Evolutionary conservation across 1,284 basidiomycete genomes (phyloP), one percentile per base, ranked within the genome.

Genomic region (Phylloboletellus chloephorus): DNA sequence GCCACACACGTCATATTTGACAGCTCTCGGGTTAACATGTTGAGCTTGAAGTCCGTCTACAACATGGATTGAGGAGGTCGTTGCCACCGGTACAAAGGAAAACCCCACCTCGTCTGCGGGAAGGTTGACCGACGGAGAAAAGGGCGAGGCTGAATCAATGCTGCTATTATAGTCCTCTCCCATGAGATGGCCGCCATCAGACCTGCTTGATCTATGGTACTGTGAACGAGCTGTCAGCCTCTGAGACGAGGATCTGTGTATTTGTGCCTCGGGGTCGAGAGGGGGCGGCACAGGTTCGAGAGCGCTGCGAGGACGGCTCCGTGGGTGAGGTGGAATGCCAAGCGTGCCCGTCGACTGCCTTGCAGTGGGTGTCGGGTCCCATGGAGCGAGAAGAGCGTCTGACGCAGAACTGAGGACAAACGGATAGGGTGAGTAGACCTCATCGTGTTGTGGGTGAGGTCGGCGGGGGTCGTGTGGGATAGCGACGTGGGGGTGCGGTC

Each of bases 1-100:
- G 32, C 38, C 38, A 74, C 74, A 49, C 58, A 85, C 80, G 72
- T 74, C 49, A 75, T 56, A 45, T 69, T 66, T 11, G 74, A 74
- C 11, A 82, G 57, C 42, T 76, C 73, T 38, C 69, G 69, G 0
- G 71, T 69, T 32, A 78, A 48, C 22, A 50, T 8, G 37, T 62
- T 58, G 25, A 69, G 57, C 37, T 47, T 38, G 39, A 58, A 52
- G 29, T 65, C 59, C 39, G 37, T 33, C 63, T 65, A 49, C 36
- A 37, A 50, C 26, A 33, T 24, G 31, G 15, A 41, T 45, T 39
- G 32, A 48, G 7, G n/a, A 30, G 2, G 19, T 41, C 7, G n/a
- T 21, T 8, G n/a, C 11, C 17, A 26, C 6, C 10, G 23, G 13
- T 37, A 20, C 20, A 32, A 31, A 37, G 21, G 20, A 42, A 49